Percentiles rank a stretch among this genome's conserved stretches.
Evolutionary conservation across 2,329 filamentous ascomycete species (phyloP).

Genomic region (Stemphylium vesicarium): DNA sequence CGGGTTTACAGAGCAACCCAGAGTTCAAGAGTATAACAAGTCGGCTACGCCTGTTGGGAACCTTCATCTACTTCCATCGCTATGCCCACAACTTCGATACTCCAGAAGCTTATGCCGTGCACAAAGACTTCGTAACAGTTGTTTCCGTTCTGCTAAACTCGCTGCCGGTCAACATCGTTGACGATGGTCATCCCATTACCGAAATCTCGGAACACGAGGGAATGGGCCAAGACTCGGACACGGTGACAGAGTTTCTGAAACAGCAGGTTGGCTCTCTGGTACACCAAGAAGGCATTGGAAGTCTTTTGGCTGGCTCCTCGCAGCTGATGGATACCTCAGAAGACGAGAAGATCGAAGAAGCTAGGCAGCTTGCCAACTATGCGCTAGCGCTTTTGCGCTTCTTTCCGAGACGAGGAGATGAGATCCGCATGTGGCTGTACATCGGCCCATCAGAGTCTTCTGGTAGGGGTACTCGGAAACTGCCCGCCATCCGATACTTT

Average conservation of each 20-base stretch:
- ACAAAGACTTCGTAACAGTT: conserved; percentile 62
- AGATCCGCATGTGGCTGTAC: conserved; percentile 94
- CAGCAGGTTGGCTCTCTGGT: conserved; percentile 73
- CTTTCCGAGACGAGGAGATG: conserved; percentile 81
- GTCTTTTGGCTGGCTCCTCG: conserved; percentile 59
- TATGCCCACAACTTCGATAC: conserved; percentile 52
- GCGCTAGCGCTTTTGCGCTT: conserved; percentile 83
- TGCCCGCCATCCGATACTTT: conserved; percentile 81
- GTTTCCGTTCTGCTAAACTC: conserved; percentile 63
- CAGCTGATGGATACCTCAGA: conserved; percentile 45
- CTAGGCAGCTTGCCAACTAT: conserved; percentile 81
- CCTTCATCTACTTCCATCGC: conserved; percentile 65
- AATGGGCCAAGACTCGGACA: conserved; percentile 25
- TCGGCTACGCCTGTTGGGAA: conserved; percentile 64
- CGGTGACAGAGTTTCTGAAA: conserved; percentile 61
- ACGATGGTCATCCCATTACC: conserved; percentile 51
- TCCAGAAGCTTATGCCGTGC: conserved; percentile 51
- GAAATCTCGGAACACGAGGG: conserved; percentile 35
- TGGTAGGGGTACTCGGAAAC: conserved; percentile 38
- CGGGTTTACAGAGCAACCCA: conserved; percentile 33
- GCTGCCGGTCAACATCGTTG: conserved; percentile 62
- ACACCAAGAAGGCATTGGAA: conserved; percentile 75
- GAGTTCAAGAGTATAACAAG: conserved; percentile 46
- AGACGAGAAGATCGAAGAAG: conserved; percentile 59
- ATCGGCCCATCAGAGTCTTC: conserved; percentile 67